phyloP scores from a whole-genome alignment of 2,329 filamentous ascomycete species.

The Penicillium sp. region DNA sequence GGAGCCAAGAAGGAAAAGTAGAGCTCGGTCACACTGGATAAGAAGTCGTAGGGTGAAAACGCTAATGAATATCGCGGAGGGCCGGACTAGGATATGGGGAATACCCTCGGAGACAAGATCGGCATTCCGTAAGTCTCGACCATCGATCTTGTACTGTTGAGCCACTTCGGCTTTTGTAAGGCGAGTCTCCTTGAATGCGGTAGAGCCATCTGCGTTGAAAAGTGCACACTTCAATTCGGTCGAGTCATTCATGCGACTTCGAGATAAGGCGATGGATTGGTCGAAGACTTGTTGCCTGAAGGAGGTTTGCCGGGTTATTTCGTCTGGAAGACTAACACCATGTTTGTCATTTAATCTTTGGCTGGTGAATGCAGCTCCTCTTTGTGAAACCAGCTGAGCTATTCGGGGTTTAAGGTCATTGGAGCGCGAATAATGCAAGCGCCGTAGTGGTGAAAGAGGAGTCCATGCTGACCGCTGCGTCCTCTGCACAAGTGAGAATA shows the following conservation, averaged over 20 bases:
- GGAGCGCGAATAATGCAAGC: not conserved
- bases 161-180: slow-evolving; percentile 21
- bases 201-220: slow-evolving; percentile 1
- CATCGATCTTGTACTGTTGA: slow-evolving; percentile 21
- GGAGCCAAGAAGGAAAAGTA: slow-evolving; percentile 28
- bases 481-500: not conserved
- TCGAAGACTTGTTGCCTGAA: slow-evolving; percentile 12
- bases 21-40: slow-evolving; percentile 31
- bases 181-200: not conserved
- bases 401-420: not conserved
- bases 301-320: not conserved
- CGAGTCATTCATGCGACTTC: slow-evolving; percentile 13
- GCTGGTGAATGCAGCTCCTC: not conserved
- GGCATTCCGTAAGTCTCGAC: slow-evolving; percentile 35
- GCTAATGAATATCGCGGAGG: slow-evolving; percentile 34
- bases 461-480: not conserved
- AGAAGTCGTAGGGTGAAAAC: slow-evolving; percentile 39
- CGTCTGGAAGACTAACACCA: not conserved
- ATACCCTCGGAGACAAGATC: slow-evolving; percentile 36
- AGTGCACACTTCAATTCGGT: slow-evolving; percentile 12
- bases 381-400: not conserved
- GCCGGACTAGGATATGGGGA: slow-evolving; percentile 36
- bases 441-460: not conserved
- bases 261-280: slow-evolving; percentile 9
- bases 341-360: not conserved